A percentile compares a stretch with the other conserved stretches of the same genome.
Conservation (phyloP, 495 filamentous ascomycete species). For the Chaetomium fimeti region DNA sequence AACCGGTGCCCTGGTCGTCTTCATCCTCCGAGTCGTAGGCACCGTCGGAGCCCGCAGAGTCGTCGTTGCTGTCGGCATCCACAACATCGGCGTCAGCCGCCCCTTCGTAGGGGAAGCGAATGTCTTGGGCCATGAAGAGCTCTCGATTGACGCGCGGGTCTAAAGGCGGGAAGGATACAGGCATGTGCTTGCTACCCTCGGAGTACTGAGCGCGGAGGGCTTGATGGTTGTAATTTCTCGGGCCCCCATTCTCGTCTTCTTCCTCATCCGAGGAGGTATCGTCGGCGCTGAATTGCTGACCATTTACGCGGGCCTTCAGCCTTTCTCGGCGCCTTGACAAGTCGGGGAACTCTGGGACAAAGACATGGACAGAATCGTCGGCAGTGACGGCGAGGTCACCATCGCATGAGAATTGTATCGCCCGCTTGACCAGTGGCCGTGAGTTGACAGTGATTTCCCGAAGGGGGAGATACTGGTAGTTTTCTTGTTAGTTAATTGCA, state of each 20-base stretch:
- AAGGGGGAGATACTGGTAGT: conserved; percentile 39
- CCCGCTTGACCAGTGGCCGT: conserved; percentile 44
- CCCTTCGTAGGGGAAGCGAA: conserved; percentile 32
- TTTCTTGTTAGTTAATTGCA: conserved; percentile 13
- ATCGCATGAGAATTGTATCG: conserved; percentile 50
- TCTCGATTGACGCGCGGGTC: conserved; percentile 40
- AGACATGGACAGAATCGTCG: conserved; percentile 50
- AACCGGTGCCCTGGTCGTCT: conserved; percentile 8
- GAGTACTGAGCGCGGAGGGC: conserved; percentile 33
- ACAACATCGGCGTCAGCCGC: conserved; percentile 18
- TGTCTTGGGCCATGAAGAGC: conserved; percentile 30
- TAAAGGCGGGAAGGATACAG: conserved; percentile 38
- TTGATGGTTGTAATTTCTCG: conserved; percentile 16
- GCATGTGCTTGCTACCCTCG: conserved; percentile 39
- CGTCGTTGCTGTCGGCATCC: conserved; percentile 21
- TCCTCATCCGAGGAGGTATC: conserved; percentile 27
- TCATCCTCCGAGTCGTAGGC: conserved; percentile 16
- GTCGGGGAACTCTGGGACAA: conserved; percentile 46
- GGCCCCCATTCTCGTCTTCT: conserved; percentile 16
- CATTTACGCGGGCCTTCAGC: conserved; percentile 1
- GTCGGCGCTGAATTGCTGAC: conserved; percentile 14
- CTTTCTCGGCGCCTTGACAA: conserved; percentile 24
- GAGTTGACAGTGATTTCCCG: conserved; percentile 46
- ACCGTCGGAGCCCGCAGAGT: conserved; percentile 17
- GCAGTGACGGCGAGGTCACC: conserved; percentile 48